Evolutionary conservation across 1,284 basidiomycete genomes (phyloP), one percentile per base, ranked within the genome.

Genomic region (Porogramme epimiltina): DNA sequence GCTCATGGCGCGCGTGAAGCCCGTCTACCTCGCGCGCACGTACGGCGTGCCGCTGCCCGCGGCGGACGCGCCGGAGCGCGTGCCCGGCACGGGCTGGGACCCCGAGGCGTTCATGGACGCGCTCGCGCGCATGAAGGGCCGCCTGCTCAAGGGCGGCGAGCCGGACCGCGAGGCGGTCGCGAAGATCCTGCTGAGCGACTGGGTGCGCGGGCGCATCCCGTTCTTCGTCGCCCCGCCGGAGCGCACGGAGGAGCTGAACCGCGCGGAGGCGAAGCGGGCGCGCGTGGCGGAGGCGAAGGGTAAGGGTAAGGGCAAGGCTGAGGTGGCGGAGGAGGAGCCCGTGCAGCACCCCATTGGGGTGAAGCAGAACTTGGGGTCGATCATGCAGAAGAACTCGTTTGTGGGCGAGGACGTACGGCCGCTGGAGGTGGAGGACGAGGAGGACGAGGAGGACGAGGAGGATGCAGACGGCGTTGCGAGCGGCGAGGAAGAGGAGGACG

Each of bases 181-280:
- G 28, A 98, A 96, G 77, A 96, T 98, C 72, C 78, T 99, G 42
- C 74, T 99, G 62, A 94, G 91, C 70, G 97, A 99, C 70, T 99
- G 97, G 97, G 95, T 98, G 54, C 80, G 97, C 49, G 97, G 97
- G 22, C 91, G 95, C 63, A 93, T 95, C 64, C 93, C 92, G 26
- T 95, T 85, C 75, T 95, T 93, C 62, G 91, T 92, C 20, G 67
- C 87, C 10, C 92, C 93, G 13, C 89, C 90, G 47, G 87, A 89
- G 67, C 74, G 88, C 43, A 67, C 86, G 11, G 84, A 85, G 55
- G 85, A 83, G 58, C 70, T 89, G 49, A 89, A 88, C 65, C 73
- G 75, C 63, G 70, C 72, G 11, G 87, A 89, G 70, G 82, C 76
- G 52, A 85, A 81, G 55, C 83, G 80, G 58, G 72, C 63, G 55